Evolutionary conservation across 1,284 basidiomycete species (phyloP), one percentile per base, ranked within the genome.

Genomic region (Leccinum cinnamomeum): DNA sequence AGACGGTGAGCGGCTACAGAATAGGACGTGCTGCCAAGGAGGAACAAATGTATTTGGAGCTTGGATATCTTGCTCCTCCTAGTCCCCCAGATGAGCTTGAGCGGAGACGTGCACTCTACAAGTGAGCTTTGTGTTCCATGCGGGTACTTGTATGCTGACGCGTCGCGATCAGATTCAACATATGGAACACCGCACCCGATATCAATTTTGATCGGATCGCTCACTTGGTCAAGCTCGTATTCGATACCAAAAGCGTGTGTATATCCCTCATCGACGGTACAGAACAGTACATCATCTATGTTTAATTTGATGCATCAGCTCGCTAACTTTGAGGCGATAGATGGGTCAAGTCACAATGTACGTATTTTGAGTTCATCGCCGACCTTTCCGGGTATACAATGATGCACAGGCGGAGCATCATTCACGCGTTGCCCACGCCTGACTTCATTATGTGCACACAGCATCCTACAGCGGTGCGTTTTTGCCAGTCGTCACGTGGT

Each of bases 191-290:
- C 0, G 86, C 87, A 16, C 82, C 88, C 16, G 94, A 98, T 72
- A 79, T 86, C 67, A 97, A 97, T 74, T 97, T 98, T 73, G 95
- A 97, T 75, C 86, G 95, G 20, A 96, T 98, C 65, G 89, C 84
- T 67, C 93, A 85, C 81, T 83, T 98, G 56, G 92, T 91, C 59
- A 97, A 96, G 78, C 81, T 98, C 33, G 95, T 98, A 12, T 97
- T 98, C 78, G 92, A 87, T 72, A 92, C 94, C 1, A 93, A 92
- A 71, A 87, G 91, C 25, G 95, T 96, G 5, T 75, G 89, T 18
- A 91, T 98, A 48, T 87, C 90, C 5, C 78, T 97, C 48, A 83
- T 96, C 12, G 95, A 96, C 73, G 86, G 86, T 35, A 88, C 88
- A 58, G 88, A 91, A 63, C 90, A 94, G 86, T 92, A 74, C 77